A percentile compares a stretch with the other conserved stretches of the same genome.
Conservation (phyloP, 495 filamentous ascomycete species). For the Penicillium robsamsonii region DNA sequence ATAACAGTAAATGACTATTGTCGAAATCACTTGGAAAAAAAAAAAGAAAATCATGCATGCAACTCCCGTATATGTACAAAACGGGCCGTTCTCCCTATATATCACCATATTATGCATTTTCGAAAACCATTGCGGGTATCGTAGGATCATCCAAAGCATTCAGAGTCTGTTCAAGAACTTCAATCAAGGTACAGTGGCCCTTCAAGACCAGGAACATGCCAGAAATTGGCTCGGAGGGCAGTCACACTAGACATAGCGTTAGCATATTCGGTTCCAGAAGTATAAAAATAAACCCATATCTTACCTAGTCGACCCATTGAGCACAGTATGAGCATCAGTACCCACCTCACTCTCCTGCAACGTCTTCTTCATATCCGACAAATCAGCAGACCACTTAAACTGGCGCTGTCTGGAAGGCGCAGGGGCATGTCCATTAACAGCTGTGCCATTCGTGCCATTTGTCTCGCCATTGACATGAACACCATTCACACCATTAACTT, state of each 20-base stretch:
- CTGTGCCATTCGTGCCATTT: conserved; percentile 9
- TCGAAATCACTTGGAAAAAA: neutral
- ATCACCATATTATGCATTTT: conserved; percentile 12
- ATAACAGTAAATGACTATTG: conserved; percentile 10
- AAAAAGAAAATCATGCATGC: neutral
- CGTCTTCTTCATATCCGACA: conserved; percentile 49
- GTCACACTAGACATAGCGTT: conserved; percentile 63
- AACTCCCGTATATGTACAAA: conserved; percentile 9
- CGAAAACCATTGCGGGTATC: conserved; percentile 10
- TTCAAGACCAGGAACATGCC: conserved; percentile 67
- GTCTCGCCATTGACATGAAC: conserved; percentile 63
- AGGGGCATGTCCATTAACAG: conserved; percentile 19
- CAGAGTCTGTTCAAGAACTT: conserved; percentile 4
- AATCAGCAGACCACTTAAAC: conserved; percentile 45
- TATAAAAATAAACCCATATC: neutral
- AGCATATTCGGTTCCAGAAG: conserved; percentile 3
- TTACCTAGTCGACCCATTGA: conserved; percentile 61
- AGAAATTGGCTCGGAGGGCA: conserved; percentile 87
- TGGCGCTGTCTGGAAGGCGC: conserved; percentile 28
- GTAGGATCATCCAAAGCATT: conserved; percentile 4
- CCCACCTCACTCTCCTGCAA: conserved; percentile 59
- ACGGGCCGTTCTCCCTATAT: neutral
- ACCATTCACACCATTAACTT: conserved; percentile 36
- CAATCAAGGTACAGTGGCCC: conserved; percentile 65
- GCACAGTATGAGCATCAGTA: conserved; percentile 91